These are phyloP conservation scores for Colletotrichum sp. DNA, from an alignment of 2,329 filamentous ascomycete species.

Conservation along the genomic window DNA sequence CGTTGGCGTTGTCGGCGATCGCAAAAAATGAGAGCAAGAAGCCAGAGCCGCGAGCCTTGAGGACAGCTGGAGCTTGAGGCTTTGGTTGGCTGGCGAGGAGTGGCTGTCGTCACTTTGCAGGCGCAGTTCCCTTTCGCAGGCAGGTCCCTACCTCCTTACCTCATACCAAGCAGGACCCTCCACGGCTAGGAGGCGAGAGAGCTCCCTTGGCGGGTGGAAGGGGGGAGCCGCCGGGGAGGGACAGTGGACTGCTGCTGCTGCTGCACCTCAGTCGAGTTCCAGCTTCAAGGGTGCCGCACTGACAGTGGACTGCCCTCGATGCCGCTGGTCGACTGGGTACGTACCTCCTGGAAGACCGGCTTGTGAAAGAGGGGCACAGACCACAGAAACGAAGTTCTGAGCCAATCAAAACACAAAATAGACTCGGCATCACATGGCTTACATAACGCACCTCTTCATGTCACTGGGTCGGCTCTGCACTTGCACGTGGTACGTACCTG, in stretches of 20 bases:
- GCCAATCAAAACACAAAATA: neutral
- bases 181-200: neutral
- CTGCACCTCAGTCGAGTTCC: neutral
- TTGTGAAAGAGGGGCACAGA: constrained; percentile 15
- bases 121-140: neutral
- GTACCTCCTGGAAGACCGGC: neutral
- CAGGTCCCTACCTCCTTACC: neutral
- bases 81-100: constrained; percentile 11
- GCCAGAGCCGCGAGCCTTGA: constrained; percentile 3
- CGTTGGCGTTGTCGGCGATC: neutral
- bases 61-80: constrained; percentile 19
- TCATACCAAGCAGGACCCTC: neutral
- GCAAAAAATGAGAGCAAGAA: neutral
- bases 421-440: neutral
- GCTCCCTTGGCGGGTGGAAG: neutral
- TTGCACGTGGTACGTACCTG: neutral
- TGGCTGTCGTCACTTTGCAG: constrained; percentile 23
- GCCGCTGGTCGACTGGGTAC: neutral
- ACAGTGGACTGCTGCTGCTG: neutral
- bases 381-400: neutral
- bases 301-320: neutral
- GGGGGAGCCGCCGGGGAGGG: neutral
- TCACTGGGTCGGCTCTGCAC: neutral
- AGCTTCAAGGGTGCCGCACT: neutral
- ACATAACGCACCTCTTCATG: neutral